phyloP scores from a whole-genome alignment of 371 early-diverging fungal genomes.

The Rhizopus microsporus region DNA sequence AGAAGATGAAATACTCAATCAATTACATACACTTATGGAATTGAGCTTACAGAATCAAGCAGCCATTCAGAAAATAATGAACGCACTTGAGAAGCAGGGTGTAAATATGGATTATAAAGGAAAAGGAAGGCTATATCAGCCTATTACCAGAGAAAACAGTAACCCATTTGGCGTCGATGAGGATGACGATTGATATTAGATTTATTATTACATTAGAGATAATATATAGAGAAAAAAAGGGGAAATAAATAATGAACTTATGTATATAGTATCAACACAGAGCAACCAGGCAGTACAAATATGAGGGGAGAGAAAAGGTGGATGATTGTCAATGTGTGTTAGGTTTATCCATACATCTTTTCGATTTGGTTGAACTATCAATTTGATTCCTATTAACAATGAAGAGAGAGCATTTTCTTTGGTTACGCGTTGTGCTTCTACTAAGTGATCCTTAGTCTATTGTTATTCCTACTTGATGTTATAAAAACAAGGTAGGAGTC shows the following conservation, averaged over 20 bases:
- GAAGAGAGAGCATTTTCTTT: too few relatives aligned
- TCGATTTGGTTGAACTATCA: too few relatives aligned
- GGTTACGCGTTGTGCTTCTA: too few relatives aligned
- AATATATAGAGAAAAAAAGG: neutral
- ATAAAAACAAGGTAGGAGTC: too few relatives aligned
- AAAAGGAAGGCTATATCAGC: neutral
- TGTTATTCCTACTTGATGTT: too few relatives aligned
- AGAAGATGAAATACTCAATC: constrained; percentile 49
- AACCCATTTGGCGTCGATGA: constrained; percentile 3
- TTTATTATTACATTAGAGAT: neutral
- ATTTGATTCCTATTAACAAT: too few relatives aligned
- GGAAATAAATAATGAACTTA: neutral
- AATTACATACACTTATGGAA: constrained; percentile 48
- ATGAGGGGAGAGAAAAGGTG: too few relatives aligned
- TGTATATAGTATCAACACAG: constrained; percentile 1
- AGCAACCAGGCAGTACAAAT: too few relatives aligned
- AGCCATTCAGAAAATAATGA: constrained; percentile 52
- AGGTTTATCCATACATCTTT: too few relatives aligned
- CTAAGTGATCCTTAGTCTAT: too few relatives aligned
- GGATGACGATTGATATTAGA: neutral
- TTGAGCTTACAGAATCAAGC: constrained; percentile 58
- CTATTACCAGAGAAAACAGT: neutral
- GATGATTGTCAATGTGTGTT: too few relatives aligned
- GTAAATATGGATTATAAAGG: constrained; percentile 2
- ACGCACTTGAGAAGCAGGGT: constrained; percentile 44